Percentiles rank a stretch among this genome's conserved stretches.
These are phyloP conservation scores for Neurospora sp. DNA, from an alignment of 495 filamentous ascomycete genomes.

Conservation along the genomic window DNA sequence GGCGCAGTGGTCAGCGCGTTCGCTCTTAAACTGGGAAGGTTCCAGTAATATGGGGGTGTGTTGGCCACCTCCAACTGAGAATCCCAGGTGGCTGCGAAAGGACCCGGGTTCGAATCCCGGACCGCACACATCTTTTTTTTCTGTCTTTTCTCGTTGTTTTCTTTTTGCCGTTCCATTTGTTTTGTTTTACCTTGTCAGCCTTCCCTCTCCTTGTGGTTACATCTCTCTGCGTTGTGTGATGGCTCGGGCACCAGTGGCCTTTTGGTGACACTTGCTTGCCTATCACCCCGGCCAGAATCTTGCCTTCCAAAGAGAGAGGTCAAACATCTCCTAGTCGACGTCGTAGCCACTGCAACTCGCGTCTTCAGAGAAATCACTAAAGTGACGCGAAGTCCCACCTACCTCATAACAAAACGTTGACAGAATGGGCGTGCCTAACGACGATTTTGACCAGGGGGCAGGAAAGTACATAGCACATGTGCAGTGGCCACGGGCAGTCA, in stretches of 20 bases:
- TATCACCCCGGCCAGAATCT: not conserved
- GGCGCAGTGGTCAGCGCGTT: not conserved
- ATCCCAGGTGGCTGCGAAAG: not conserved
- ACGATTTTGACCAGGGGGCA: no score
- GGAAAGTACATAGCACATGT: no score
- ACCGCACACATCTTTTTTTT: not conserved
- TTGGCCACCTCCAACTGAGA: no score
- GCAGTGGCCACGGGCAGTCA: no score
- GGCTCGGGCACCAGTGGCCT: not conserved
- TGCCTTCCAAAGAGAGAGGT: not conserved
- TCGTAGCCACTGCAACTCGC: not conserved
- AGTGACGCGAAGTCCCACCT: no score
- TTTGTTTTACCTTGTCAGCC: not conserved
- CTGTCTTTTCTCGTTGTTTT: not conserved
- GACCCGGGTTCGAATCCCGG: not conserved
- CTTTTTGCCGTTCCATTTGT: not conserved
- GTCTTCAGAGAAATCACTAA: not conserved
- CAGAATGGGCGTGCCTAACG: no score
- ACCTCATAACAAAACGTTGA: not conserved
- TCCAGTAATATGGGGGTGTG: no score
- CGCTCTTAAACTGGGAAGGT: not conserved
- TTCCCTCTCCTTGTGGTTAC: not conserved
- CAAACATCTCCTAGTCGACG: not conserved
- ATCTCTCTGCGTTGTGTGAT: not conserved
- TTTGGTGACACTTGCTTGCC: not conserved